Conservation (phyloP, 169 alveolate species). For the Eimeria brunetti region DNA sequence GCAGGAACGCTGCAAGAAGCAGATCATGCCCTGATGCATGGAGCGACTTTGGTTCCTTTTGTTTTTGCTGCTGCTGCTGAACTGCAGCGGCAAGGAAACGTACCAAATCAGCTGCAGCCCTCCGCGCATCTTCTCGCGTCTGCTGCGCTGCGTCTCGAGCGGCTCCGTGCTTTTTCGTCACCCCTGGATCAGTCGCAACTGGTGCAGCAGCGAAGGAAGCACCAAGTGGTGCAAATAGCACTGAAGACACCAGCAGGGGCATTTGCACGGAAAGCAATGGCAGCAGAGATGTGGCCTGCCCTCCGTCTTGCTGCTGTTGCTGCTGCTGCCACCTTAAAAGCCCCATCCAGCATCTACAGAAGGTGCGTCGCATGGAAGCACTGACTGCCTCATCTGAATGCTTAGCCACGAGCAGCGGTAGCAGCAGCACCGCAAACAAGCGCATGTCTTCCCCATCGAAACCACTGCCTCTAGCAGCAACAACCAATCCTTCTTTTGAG, state of each 20-base stretch:
- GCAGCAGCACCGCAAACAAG: neutral
- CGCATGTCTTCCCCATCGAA: conserved; percentile 34
- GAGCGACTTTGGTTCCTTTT: neutral
- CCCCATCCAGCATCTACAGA: conserved; percentile 72
- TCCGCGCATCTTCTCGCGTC: conserved; percentile 68
- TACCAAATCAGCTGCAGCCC: conserved; percentile 68
- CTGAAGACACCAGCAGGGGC: conserved; percentile 59
- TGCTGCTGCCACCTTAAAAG: conserved; percentile 47
- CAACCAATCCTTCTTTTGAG: neutral
- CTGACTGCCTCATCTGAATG: conserved; percentile 31
- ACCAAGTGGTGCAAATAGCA: conserved; percentile 47
- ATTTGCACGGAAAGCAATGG: conserved; percentile 50
- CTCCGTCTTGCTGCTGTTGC: neutral
- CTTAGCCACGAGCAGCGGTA: conserved; percentile 60
- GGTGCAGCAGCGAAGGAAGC: conserved; percentile 21
- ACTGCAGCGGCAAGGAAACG: conserved; percentile 4
- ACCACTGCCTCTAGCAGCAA: neutral
- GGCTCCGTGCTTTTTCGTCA: conserved; percentile 11
- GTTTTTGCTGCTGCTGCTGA: conserved; percentile 47
- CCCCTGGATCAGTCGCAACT: neutral
- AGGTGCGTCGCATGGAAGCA: conserved; percentile 52
- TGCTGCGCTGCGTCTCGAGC: conserved; percentile 5
- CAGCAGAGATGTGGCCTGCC: neutral
- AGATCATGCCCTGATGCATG: neutral
- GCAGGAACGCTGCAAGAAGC: conserved; percentile 58